These are phyloP conservation scores for Narthecium ossifragum DNA, from an alignment of 106 monocot genomes.

Conservation along the genomic window DNA sequence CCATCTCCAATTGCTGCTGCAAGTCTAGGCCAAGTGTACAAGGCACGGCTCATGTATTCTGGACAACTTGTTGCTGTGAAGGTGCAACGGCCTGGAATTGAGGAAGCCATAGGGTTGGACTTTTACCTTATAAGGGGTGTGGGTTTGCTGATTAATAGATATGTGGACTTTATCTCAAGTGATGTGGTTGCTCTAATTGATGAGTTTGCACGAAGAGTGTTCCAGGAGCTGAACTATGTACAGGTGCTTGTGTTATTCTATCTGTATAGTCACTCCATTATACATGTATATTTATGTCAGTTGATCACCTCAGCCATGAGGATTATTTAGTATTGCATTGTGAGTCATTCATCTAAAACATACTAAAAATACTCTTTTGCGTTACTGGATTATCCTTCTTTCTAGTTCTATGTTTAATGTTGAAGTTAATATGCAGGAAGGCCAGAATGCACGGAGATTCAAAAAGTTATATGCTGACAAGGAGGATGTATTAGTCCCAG, in stretches of 20 bases:
- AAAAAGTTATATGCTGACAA: constrained; percentile 98
- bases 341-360: no score
- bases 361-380: no score
- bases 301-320: neutral
- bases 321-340: no score
- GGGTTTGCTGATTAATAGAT: constrained; percentile 86
- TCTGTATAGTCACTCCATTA: no score
- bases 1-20: constrained; percentile 97
- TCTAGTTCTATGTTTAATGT: neutral
- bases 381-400: neutral
- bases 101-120: constrained; percentile 87
- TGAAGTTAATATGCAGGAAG: constrained; percentile 58
- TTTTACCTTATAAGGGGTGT: constrained; percentile 88
- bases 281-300: neutral
- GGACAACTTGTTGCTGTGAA: constrained; percentile 89
- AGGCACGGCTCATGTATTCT: constrained; percentile 75
- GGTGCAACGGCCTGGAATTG: constrained; percentile 88
- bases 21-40: constrained; percentile 98
- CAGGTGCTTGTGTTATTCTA: constrained; percentile 61
- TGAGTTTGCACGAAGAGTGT: constrained; percentile 95
- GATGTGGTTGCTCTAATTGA: constrained; percentile 97
- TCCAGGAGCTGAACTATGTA: constrained; percentile 97
- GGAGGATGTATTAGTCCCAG: constrained; percentile 85
- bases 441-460: constrained; percentile 95
- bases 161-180: constrained; percentile 78